Conservation (phyloP, 148 eudicot genomes). For the Spergularia marina region DNA sequence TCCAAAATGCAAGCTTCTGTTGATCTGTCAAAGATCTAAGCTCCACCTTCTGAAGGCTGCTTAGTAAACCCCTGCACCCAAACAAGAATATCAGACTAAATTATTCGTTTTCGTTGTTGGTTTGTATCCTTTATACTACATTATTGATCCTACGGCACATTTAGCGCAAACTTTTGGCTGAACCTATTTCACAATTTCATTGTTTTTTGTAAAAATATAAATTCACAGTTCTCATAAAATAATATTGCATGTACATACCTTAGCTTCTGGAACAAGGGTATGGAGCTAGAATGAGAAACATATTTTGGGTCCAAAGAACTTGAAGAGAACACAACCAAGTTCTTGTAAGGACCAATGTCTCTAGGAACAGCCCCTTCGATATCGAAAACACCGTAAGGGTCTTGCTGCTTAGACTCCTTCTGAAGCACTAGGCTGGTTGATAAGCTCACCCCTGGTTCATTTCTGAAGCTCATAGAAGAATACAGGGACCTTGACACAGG, state of each 20-base stretch:
- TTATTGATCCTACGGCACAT: background rate
- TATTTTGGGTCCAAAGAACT: slow-evolving; percentile 72
- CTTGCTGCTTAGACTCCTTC: slow-evolving; percentile 75
- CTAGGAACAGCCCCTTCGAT: slow-evolving; percentile 65
- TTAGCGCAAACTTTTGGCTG: background rate
- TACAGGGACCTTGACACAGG: slow-evolving; percentile 55
- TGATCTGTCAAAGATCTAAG: slow-evolving; percentile 62
- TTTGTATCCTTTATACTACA: too few species aligned
- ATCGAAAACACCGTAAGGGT: slow-evolving; percentile 75
- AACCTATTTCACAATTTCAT: too few species aligned
- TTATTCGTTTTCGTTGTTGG: too few species aligned
- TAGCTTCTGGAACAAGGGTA: slow-evolving; percentile 65
- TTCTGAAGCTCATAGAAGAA: slow-evolving; percentile 59
- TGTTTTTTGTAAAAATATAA: too few species aligned
- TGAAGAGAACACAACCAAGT: slow-evolving; percentile 70
- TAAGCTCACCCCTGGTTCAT: slow-evolving; percentile 35
- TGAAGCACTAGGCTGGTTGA: slow-evolving; percentile 45
- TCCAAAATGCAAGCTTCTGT: slow-evolving; percentile 94
- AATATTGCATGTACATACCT: slow-evolving; percentile 40
- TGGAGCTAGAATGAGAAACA: slow-evolving; percentile 63
- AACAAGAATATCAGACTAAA: background rate
- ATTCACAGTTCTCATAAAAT: too few species aligned
- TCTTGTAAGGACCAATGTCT: slow-evolving; percentile 94
- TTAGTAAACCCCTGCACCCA: slow-evolving; percentile 51
- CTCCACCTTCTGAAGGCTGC: slow-evolving; percentile 76